phyloP scores from a whole-genome alignment of 164 flowering plant genomes.

The Houttuynia cordata region DNA sequence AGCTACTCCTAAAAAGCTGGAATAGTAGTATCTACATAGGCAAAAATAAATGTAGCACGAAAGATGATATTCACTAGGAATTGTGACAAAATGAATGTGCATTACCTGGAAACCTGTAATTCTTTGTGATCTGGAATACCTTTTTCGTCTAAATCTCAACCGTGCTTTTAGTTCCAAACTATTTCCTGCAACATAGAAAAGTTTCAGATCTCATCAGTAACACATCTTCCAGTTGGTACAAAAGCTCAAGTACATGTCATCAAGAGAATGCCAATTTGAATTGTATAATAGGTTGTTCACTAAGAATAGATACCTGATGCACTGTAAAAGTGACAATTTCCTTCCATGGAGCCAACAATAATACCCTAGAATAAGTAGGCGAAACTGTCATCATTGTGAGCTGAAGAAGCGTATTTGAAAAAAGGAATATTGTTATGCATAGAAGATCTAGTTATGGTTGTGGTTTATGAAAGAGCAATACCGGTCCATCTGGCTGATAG shows the following conservation, averaged over 20 bases:
- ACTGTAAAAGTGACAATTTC: conserved; percentile 59
- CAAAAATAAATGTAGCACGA: too few relatives aligned
- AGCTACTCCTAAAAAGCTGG: neutral
- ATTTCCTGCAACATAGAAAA: conserved; percentile 21
- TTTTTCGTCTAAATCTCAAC: conserved; percentile 33
- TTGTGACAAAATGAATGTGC: neutral
- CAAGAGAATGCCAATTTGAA: neutral
- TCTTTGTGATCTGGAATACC: conserved; percentile 41
- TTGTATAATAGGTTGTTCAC: too few relatives aligned
- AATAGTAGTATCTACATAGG: neutral
- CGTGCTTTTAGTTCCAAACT: conserved; percentile 33
- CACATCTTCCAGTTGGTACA: neutral
- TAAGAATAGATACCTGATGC: conserved; percentile 33
- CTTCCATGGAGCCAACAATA: conserved; percentile 55
- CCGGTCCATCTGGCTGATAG: conserved; percentile 73
- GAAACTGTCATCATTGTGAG: conserved; percentile 7
- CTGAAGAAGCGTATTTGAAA: neutral
- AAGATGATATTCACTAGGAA: too few relatives aligned
- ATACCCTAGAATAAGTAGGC: conserved; percentile 41
- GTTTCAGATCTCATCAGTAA: neutral
- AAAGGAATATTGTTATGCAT: neutral
- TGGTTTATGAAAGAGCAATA: too few relatives aligned
- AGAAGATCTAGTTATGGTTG: neutral
- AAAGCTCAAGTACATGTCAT: neutral
- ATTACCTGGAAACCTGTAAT: conserved; percentile 80